phyloP scores from a whole-genome alignment of 768 basidiomycete species.

The Panus rudis region DNA sequence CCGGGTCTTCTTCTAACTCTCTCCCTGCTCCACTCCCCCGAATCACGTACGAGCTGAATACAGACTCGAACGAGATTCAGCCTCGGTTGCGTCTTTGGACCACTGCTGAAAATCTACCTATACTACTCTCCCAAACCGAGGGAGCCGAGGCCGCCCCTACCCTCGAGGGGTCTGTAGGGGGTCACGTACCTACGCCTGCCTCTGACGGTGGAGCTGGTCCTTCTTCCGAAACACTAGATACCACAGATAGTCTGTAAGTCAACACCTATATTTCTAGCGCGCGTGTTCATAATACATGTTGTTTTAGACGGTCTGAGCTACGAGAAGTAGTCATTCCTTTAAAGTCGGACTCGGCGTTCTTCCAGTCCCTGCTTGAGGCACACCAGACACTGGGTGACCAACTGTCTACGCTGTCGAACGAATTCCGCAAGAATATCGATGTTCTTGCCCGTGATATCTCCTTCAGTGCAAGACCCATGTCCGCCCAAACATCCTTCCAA shows the following conservation, averaged over 20 bases:
- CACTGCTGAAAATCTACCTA: conserved; percentile 13
- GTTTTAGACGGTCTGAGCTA: background rate
- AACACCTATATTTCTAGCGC: background rate
- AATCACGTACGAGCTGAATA: conserved; percentile 53
- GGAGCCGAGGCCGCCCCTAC: background rate
- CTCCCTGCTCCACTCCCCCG: conserved; percentile 13
- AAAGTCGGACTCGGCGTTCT: conserved; percentile 75
- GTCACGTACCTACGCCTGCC: background rate
- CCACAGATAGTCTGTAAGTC: too few species aligned
- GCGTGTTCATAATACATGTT: conserved; percentile 11
- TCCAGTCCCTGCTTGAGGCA: conserved; percentile 59
- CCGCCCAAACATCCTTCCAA: conserved; percentile 27
- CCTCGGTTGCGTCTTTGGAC: conserved; percentile 53
- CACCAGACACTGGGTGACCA: conserved; percentile 49
- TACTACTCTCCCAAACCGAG: too few species aligned
- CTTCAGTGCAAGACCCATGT: conserved; percentile 25
- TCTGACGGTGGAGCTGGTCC: background rate
- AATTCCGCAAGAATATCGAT: conserved; percentile 41
- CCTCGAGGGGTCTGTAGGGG: background rate
- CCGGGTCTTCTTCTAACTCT: conserved; percentile 9
- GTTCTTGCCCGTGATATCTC: conserved; percentile 39
- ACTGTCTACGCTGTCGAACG: conserved; percentile 41
- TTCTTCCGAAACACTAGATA: background rate
- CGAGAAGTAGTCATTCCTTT: conserved; percentile 71
- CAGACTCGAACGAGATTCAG: conserved; percentile 40